These are phyloP conservation scores for Sclerotinia minor DNA, from an alignment of 2,329 filamentous ascomycete genomes.

Conservation along the genomic window DNA sequence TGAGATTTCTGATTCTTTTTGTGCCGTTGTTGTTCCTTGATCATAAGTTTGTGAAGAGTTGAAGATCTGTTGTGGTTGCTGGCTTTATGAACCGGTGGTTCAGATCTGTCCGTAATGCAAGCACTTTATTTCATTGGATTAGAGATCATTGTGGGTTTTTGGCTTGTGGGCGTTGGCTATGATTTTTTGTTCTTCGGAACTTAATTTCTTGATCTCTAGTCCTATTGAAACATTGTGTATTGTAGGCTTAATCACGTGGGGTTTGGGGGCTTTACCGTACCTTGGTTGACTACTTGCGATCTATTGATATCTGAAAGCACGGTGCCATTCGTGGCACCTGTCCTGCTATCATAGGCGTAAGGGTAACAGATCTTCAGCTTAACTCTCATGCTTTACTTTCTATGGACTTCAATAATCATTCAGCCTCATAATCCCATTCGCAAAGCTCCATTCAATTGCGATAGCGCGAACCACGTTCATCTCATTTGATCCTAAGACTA, in stretches of 20 bases:
- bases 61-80: slow-evolving; percentile 15
- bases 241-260: slow-evolving; percentile 10
- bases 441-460: slow-evolving; percentile 13
- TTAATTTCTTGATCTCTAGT: slow-evolving; percentile 8
- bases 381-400: slow-evolving; percentile 8
- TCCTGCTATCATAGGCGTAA: slow-evolving; percentile 9
- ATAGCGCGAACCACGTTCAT: slow-evolving; percentile 17
- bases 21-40: slow-evolving; percentile 11
- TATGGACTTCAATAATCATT: slow-evolving; percentile 13
- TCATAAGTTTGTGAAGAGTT: slow-evolving; percentile 10
- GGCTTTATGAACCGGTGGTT: slow-evolving; percentile 19
- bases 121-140: slow-evolving; percentile 5
- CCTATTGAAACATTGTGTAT: background rate
- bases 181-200: slow-evolving; percentile 15
- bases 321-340: background rate
- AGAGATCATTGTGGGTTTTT: slow-evolving; percentile 15
- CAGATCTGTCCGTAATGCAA: slow-evolving; percentile 9
- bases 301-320: slow-evolving; percentile 6
- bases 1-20: slow-evolving; percentile 7
- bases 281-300: slow-evolving; percentile 12
- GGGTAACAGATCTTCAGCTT: slow-evolving; percentile 15
- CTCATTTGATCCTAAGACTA: slow-evolving; percentile 18
- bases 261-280: background rate
- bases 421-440: background rate
- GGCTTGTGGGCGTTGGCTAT: slow-evolving; percentile 11